Evolutionary conservation across 2,329 filamentous ascomycete species (phyloP), one percentile per base, ranked within the genome.

Genomic region (Teratosphaeria epicoccoides): DNA sequence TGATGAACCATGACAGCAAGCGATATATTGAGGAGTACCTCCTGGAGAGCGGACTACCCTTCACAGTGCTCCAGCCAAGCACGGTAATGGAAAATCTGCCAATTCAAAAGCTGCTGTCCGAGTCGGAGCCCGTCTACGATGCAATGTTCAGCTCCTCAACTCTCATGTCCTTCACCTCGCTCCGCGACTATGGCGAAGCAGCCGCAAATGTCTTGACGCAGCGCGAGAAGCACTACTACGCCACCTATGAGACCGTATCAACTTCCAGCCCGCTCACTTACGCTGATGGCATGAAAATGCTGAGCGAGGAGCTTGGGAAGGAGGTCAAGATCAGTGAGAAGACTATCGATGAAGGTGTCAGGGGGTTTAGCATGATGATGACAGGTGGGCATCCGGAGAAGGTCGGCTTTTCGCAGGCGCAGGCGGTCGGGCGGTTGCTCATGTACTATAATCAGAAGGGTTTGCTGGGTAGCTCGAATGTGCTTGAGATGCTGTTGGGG

Each of bases 1-100:
- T 71, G 57, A 55, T 66, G 49, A 68, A 69, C 53, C 69, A 71
- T 48, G 67, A 66, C 51, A 59, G 59, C 54, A 70, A 70, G 46
- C 58, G 63, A 11, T 53, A 61, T 28, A 51, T 69, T 23, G 69
- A 71, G 52, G 66, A 71, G 52, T 58, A 62, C 23, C 55, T 71
- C 3, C 65, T 68, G 24, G 66, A 68, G 50, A 64, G 59, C 33
- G 60, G 58, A 4, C 55, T 70, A 4, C 57, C 59, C 26, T 68
- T 62, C 46, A 71, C 68, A 2, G 65, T 70, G 51, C 26, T 71
- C 9, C 66, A 69, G 55, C 68, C 68, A 3, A 63, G 59, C 0
- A 63, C 63, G 17, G 63, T 70, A 49, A 64, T 70, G 63, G 62
- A 70, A 14, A 63, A 55, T 23, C 47, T 66, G 2, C 63, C 60